These are phyloP conservation scores for Diplodia corticola DNA, from an alignment of 2,329 filamentous ascomycete genomes.

Conservation along the genomic window DNA sequence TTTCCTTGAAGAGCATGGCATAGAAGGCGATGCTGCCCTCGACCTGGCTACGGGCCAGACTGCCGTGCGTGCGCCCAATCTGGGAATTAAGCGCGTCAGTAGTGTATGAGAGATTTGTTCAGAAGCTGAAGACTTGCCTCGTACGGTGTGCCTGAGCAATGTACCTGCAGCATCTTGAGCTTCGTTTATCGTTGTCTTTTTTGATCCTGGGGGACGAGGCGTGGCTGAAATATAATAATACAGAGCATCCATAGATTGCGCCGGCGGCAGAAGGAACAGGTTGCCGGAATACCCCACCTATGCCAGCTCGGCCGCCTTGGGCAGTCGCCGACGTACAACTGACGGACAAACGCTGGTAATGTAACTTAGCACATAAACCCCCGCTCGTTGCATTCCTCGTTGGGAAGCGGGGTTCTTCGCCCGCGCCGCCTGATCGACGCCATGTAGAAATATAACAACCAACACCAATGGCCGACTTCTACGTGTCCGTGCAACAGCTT, in stretches of 20 bases:
- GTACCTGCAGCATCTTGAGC: slow-evolving; percentile 42
- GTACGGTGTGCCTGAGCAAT: slow-evolving; percentile 46
- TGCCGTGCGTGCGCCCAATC: slow-evolving; percentile 54
- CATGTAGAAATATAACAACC: neutral
- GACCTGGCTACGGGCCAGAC: slow-evolving; percentile 43
- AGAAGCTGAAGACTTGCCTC: slow-evolving; percentile 33
- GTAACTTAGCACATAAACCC: neutral
- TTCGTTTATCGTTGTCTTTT: too few species aligned
- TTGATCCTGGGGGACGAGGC: too few species aligned
- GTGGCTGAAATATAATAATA: too few species aligned
- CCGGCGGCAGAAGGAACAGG: neutral
- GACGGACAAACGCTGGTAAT: too few species aligned
- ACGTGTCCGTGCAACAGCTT: neutral
- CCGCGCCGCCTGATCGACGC: neutral
- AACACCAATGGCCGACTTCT: slow-evolving; percentile 14
- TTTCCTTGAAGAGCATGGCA: slow-evolving; percentile 47
- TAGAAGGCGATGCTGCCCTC: slow-evolving; percentile 50
- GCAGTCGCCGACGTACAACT: neutral
- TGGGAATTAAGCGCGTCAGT: neutral
- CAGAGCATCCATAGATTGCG: too few species aligned
- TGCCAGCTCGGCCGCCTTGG: neutral
- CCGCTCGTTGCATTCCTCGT: neutral
- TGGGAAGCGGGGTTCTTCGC: neutral
- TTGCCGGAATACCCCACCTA: slow-evolving; percentile 10
- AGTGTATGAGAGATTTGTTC: too few species aligned